Conservation (phyloP, 108 stramenopile genomes). For the Conticribra guillardii region DNA sequence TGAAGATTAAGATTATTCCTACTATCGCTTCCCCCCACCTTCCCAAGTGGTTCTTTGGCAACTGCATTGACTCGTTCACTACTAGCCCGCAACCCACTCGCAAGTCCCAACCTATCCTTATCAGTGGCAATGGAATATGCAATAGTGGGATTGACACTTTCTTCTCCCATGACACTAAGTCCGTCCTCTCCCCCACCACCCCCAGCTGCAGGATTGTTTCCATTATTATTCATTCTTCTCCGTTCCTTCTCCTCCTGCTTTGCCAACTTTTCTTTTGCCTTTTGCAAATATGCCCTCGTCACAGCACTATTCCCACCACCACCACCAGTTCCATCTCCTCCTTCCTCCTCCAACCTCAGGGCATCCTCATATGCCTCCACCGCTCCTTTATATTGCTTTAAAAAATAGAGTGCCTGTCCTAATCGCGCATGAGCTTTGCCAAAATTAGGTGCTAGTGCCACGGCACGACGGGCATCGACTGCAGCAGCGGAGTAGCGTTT, state of each 20-base stretch:
- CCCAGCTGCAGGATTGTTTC: slow-evolving; percentile 1
- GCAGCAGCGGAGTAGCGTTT: slow-evolving; percentile 87
- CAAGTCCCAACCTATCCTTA: slow-evolving; percentile 43
- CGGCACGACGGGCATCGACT: slow-evolving; percentile 82
- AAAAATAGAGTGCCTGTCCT: slow-evolving; percentile 86
- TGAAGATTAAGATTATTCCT: slow-evolving; percentile 12
- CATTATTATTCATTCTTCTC: slow-evolving; percentile 17
- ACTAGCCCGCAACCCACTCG: slow-evolving; percentile 32
- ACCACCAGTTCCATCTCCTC: slow-evolving; percentile 11
- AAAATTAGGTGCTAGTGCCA: slow-evolving; percentile 88
- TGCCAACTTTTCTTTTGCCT: slow-evolving; percentile 77
- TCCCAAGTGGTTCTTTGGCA: slow-evolving; percentile 9
- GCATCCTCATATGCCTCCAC: slow-evolving; percentile 91
- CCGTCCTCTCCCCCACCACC: slow-evolving; percentile 51
- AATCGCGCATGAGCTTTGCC: slow-evolving; percentile 93
- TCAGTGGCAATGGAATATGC: slow-evolving; percentile 71
- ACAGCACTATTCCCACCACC: slow-evolving; percentile 55
- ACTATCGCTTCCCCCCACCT: too few species aligned
- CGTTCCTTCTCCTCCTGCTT: slow-evolving; percentile 64
- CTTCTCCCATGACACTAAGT: slow-evolving; percentile 56
- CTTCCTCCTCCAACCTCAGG: slow-evolving; percentile 71
- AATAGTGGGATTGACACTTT: slow-evolving; percentile 56
- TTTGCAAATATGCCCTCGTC: slow-evolving; percentile 82
- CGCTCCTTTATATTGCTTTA: slow-evolving; percentile 83
- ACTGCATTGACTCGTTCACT: slow-evolving; percentile 24